Evolutionary conservation across 768 basidiomycete genomes (phyloP).

Genomic region (Russula olivacea): DNA sequence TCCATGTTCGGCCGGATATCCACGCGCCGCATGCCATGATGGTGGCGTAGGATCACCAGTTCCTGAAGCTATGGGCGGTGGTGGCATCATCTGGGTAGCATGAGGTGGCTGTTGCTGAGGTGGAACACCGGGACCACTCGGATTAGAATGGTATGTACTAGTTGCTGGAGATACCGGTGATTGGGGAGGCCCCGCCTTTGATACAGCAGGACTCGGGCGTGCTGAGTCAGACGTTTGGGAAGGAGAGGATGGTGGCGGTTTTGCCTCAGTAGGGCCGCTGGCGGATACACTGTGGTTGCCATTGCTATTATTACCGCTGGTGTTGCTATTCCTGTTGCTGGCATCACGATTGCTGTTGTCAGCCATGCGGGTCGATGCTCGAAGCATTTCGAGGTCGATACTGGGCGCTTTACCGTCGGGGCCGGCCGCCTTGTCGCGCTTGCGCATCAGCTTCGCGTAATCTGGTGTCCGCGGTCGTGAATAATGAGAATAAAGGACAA

Average conservation of each 20-base stretch:
- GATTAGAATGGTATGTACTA: conserved; percentile 14
- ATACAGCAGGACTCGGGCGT: conserved; percentile 21
- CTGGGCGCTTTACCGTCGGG: conserved; percentile 48
- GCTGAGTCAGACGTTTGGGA: conserved; percentile 16
- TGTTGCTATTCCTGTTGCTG: conserved; percentile 18
- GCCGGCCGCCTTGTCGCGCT: conserved; percentile 58
- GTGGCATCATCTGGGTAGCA: conserved; percentile 21
- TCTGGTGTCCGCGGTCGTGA: conserved; percentile 38
- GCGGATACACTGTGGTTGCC: neutral
- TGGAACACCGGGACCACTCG: conserved; percentile 15
- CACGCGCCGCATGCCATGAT: conserved; percentile 13
- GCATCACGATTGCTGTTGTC: conserved; percentile 20
- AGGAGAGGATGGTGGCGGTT: conserved; percentile 13
- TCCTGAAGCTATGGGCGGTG: conserved; percentile 14
- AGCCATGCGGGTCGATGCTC: conserved; percentile 42
- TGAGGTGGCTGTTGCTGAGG: conserved; percentile 16
- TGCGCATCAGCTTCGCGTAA: conserved; percentile 78
- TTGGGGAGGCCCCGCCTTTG: conserved; percentile 19
- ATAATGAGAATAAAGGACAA: neutral
- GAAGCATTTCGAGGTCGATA: conserved; percentile 72
- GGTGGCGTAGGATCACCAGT: conserved; percentile 4
- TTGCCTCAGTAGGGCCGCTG: conserved; percentile 1
- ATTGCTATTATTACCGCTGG: conserved; percentile 3
- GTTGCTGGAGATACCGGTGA: conserved; percentile 17
- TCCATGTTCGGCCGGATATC: conserved; percentile 18